Conservation (phyloP, 2,329 filamentous ascomycete genomes). For the Pseudogymnoascus sp. region DNA sequence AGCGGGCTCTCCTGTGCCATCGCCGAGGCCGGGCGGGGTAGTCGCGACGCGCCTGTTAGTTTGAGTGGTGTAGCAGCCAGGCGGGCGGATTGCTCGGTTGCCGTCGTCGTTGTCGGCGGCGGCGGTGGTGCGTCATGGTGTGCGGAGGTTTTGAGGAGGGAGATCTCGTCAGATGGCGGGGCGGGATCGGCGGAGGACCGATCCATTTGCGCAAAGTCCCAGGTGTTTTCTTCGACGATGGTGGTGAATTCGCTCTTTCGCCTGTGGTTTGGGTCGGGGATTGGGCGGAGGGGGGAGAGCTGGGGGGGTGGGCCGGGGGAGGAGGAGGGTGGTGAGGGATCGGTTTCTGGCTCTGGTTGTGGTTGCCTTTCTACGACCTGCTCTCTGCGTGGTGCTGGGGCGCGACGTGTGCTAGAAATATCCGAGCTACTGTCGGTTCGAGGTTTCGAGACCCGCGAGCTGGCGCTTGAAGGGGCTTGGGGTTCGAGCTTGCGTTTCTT, state of each 20-base stretch:
- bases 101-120: not conserved
- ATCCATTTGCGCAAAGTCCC: constrained; percentile 33
- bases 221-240: constrained; percentile 41
- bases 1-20: constrained; percentile 45
- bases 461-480: not conserved
- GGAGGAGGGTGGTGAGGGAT: constrained; percentile 18
- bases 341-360: constrained; percentile 16
- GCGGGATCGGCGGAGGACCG: constrained; percentile 25
- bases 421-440: not conserved
- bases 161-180: constrained; percentile 21
- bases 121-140: constrained; percentile 14
- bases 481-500: constrained; percentile 8
- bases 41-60: constrained; percentile 12
- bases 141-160: constrained; percentile 17
- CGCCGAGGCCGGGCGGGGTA: constrained; percentile 24
- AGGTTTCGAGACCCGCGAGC: not conserved
- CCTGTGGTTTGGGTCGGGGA: constrained; percentile 21
- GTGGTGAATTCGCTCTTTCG: constrained; percentile 36
- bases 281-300: constrained; percentile 38
- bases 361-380: not conserved
- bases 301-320: constrained; percentile 22
- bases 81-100: constrained; percentile 9
- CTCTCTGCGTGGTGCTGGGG: not conserved
- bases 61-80: not conserved
- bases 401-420: not conserved